Conservation (phyloP, 768 basidiomycete species). For the Panaeolus papilionaceus region DNA sequence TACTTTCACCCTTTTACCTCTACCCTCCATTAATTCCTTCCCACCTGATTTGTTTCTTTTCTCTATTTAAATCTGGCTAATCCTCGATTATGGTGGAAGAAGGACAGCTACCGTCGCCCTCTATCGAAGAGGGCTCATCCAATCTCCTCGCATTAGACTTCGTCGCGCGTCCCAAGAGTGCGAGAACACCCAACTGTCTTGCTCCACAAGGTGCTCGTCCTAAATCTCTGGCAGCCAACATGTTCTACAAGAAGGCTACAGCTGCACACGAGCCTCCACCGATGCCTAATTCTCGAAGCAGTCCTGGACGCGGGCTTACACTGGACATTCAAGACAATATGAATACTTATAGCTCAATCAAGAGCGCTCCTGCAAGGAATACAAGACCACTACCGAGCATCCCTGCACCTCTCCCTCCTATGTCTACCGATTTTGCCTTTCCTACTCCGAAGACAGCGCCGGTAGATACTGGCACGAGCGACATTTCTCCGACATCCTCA, state of each 20-base stretch:
- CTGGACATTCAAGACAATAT: slow-evolving; percentile 24
- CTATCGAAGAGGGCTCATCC: slow-evolving; percentile 6
- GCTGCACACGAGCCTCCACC: not conserved
- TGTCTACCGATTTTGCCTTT: slow-evolving; percentile 7
- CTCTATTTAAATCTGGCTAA: not conserved
- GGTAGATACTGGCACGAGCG: not conserved
- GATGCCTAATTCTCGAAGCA: slow-evolving; percentile 14
- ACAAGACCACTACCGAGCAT: slow-evolving; percentile 21
- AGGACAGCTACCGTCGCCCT: slow-evolving; percentile 2
- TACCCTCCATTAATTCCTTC: slow-evolving; percentile 4
- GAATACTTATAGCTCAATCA: slow-evolving; percentile 18
- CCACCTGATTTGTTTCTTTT: not conserved
- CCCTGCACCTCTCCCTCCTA: slow-evolving; percentile 18
- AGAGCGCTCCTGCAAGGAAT: slow-evolving; percentile 24
- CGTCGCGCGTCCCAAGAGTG: not conserved
- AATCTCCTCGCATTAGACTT: not conserved
- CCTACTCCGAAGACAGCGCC: slow-evolving; percentile 7
- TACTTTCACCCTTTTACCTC: not conserved
- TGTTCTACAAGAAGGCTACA: slow-evolving; percentile 7
- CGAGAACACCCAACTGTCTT: not conserved
- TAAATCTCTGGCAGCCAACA: slow-evolving; percentile 17
- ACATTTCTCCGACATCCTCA: not conserved
- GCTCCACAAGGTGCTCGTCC: slow-evolving; percentile 22
- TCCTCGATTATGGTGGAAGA: not conserved
- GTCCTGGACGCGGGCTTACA: slow-evolving; percentile 26